Conservation (phyloP, 306 rosid species). For the Cicer chorassanicum region DNA sequence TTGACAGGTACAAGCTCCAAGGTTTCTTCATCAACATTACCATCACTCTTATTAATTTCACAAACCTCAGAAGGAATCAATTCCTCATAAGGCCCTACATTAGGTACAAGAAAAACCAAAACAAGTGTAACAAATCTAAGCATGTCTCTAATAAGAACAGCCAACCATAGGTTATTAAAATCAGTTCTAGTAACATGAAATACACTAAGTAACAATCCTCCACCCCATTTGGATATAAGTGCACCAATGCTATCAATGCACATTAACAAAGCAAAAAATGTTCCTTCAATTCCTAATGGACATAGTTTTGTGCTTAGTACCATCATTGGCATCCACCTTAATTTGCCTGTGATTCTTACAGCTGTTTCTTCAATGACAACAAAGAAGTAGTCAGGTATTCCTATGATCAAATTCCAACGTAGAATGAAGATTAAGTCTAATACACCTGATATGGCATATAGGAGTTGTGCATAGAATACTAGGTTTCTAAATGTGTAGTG, state of each 20-base stretch:
- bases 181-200: conserved; percentile 66
- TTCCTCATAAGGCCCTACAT: conserved; percentile 51
- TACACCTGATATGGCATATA: conserved; percentile 63
- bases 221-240: conserved; percentile 63
- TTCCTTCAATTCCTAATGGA: conserved; percentile 78
- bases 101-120: conserved; percentile 72
- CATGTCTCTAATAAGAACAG: conserved; percentile 55
- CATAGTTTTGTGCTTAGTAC: conserved; percentile 73
- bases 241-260: conserved; percentile 71
- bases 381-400: conserved; percentile 69
- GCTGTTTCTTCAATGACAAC: conserved; percentile 67
- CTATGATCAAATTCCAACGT: conserved; percentile 65
- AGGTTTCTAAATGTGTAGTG: conserved; percentile 61
- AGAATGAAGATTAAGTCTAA: conserved; percentile 66
- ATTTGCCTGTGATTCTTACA: conserved; percentile 49
- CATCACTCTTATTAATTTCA: conserved; percentile 5
- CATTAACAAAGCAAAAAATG: conserved; percentile 74
- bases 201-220: conserved; percentile 62
- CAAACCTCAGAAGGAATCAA: conserved; percentile 55
- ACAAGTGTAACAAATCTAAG: conserved; percentile 60
- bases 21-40: conserved; percentile 49
- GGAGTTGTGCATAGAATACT: conserved; percentile 66
- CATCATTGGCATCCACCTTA: conserved; percentile 81
- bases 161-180: conserved; percentile 71
- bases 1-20: conserved; percentile 60